Evolutionary conservation across 2,329 filamentous ascomycete genomes (phyloP), one percentile per base, ranked within the genome.

Genomic region (Leptographium galeiforme): DNA sequence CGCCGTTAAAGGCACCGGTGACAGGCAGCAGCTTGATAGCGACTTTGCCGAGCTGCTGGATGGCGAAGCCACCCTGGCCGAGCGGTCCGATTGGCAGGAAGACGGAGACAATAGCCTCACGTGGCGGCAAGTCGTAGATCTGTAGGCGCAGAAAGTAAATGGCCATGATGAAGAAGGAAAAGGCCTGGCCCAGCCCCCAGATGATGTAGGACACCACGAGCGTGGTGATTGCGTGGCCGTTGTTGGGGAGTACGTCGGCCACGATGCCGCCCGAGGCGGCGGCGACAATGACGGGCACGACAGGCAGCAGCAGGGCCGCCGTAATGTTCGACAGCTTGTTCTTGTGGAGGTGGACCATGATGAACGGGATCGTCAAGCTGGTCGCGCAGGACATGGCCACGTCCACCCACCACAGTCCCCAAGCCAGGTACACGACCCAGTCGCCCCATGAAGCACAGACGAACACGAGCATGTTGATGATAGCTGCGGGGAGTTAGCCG

Each of bases 101-200:
- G 11, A 76, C 75, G 2, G 75, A 81, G 1, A 84, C 79, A 18
- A 84, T 77, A 46, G 81, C 77, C 61, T 85, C 84, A 49, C 77
- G 72, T 1, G 81, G 76, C 0, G 83, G 83, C 14, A 87, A 71
- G 41, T 81, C 79, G 65, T 87, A 77, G 3, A 87, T 64, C 5
- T 78, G 80, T 11, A 88, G 70, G 12, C 84, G 79, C 55, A 84
- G 79, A 61, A 85, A 85, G 65, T 87, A 88, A 40, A 87, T 75
- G 12, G 78, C 79, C 32, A 87, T 68, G 19, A 85, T 75, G 44
- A 75, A 72, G 64, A 82, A 75, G 2, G 82, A 77, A 50, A 87
- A 71, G 38, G 65, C 65, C 59, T 68, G 72, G 6, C 81, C 79
- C 54, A 80, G 78, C 0, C 83, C 83, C 81, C 81, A 87, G 58